Conservation (phyloP, 805 yeast species). For the Saccharomycopsis amapae region DNA sequence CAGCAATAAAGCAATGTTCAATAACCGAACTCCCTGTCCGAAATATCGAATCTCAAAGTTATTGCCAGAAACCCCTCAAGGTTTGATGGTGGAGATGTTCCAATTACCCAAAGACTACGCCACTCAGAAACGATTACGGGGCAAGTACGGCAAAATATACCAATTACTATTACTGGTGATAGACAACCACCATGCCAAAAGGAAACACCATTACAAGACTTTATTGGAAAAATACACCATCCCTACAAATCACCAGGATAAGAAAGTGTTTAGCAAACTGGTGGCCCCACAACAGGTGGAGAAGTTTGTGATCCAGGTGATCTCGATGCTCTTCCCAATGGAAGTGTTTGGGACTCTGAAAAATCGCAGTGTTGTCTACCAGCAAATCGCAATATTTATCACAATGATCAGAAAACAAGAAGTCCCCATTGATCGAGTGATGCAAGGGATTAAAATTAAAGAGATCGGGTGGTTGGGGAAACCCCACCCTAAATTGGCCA, state of each 20-base stretch:
- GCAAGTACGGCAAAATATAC: not conserved
- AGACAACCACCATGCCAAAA: constrained; percentile 29
- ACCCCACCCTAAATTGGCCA: constrained; percentile 25
- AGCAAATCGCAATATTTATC: constrained; percentile 33
- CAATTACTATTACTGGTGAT: constrained; percentile 23
- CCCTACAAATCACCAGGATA: no score
- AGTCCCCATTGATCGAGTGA: constrained; percentile 29
- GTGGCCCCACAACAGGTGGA: constrained; percentile 30
- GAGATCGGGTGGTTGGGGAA: constrained; percentile 53
- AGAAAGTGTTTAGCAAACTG: no score
- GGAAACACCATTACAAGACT: constrained; percentile 34
- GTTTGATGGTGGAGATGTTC: not conserved
- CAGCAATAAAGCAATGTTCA: not conserved
- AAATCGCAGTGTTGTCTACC: constrained; percentile 39
- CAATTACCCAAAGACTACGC: not conserved
- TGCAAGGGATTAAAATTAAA: constrained; percentile 33
- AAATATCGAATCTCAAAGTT: not conserved
- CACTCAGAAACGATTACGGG: not conserved
- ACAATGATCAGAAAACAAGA: constrained; percentile 32
- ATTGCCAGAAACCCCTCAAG: not conserved
- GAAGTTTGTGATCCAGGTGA: constrained; percentile 35
- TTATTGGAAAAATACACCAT: constrained; percentile 27
- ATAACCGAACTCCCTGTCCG: not conserved
- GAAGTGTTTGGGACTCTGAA: constrained; percentile 44
- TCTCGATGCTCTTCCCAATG: constrained; percentile 44